Percentiles rank a stretch among this genome's conserved stretches.
phyloP scores from a whole-genome alignment of 305 asterid genomes.

The Withania somnifera region DNA sequence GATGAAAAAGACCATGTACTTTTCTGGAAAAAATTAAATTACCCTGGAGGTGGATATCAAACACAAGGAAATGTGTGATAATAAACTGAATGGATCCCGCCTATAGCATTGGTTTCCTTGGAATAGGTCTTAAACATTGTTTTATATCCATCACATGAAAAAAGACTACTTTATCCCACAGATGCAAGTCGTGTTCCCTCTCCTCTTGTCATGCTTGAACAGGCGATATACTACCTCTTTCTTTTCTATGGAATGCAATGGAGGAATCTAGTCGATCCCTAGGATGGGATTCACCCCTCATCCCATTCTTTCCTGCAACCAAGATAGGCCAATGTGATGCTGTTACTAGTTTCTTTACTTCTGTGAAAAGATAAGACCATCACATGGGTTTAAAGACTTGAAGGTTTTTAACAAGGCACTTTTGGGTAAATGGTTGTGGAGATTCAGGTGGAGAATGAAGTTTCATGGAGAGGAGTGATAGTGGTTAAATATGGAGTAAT shows the following conservation, averaged over 20 bases:
- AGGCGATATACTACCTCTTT: no score
- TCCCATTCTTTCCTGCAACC: neutral
- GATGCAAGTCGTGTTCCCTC: neutral
- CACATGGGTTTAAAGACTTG: no score
- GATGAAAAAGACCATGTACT: neutral
- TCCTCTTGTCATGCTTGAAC: no score
- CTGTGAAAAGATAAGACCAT: neutral
- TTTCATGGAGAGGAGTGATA: no score
- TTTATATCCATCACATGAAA: neutral
- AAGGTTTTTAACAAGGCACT: no score
- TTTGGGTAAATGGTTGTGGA: no score
- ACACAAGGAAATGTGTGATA: neutral
- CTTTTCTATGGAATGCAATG: neutral
- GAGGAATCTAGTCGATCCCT: neutral
- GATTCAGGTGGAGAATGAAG: no score
- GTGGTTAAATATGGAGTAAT: no score
- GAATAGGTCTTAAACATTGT: neutral
- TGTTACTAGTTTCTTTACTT: neutral
- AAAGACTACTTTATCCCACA: neutral
- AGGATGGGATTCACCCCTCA: neutral
- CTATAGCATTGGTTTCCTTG: neutral
- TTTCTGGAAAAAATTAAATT: neutral
- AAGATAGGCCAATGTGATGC: neutral
- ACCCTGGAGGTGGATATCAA: neutral
- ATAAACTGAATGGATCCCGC: neutral